phyloP scores from a whole-genome alignment of 1,139 yeast genomes.

The Zygosaccharomyces sapae region DNA sequence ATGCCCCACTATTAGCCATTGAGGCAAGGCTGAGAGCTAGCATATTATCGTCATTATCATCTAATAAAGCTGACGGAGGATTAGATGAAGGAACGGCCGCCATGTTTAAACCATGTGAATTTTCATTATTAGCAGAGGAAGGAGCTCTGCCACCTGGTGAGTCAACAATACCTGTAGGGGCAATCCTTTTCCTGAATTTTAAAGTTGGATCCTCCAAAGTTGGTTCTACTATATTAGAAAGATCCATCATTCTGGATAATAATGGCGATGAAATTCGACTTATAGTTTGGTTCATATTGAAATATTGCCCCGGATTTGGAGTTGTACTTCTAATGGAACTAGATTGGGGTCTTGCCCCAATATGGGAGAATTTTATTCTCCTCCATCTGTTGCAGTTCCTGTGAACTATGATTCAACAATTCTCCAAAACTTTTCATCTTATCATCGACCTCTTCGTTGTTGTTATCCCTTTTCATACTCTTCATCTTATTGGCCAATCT shows the following conservation, averaged over 20 bases:
- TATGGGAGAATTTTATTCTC: constrained; percentile 17
- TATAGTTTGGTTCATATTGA: constrained; percentile 25
- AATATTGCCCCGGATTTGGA: constrained; percentile 26
- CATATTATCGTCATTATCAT: constrained; percentile 36
- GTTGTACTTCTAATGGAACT: constrained; percentile 32
- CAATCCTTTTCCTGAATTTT: constrained; percentile 26
- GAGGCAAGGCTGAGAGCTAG: constrained; percentile 36
- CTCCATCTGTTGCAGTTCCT: constrained; percentile 28
- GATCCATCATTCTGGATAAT: constrained; percentile 36
- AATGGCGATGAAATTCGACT: constrained; percentile 36
- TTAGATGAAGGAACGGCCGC: constrained; percentile 14
- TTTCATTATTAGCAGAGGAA: constrained; percentile 7
- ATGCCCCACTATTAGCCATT: constrained; percentile 37
- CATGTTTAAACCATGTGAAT: constrained; percentile 12
- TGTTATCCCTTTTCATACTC: constrained; percentile 9
- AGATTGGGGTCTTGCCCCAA: constrained; percentile 14
- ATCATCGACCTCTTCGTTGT: constrained; percentile 13
- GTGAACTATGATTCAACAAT: constrained; percentile 27
- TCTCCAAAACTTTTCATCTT: constrained; percentile 25
- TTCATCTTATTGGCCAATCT: constrained; percentile 36
- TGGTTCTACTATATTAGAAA: constrained; percentile 36
- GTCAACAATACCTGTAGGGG: constrained; percentile 11
- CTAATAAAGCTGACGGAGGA: constrained; percentile 24
- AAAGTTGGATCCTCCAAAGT: constrained; percentile 35
- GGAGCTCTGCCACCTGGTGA: constrained; percentile 9